Evolutionary conservation across 441 rosid genomes (phyloP), one percentile per base, ranked within the genome.

Genomic region (Erodium trifolium): DNA sequence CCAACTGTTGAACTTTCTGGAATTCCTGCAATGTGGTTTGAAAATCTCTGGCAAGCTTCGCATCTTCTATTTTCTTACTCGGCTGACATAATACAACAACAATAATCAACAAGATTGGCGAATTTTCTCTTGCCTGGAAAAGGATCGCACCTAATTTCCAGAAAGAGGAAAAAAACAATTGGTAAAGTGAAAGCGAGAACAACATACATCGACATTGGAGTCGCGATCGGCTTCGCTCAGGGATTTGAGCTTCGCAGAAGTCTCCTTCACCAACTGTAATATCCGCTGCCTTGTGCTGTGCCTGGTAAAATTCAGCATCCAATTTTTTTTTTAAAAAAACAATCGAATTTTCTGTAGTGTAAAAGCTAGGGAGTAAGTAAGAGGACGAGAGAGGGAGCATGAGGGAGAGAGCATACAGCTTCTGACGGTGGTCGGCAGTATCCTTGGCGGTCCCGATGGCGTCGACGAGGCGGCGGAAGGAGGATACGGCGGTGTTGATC

Each of bases 11-110:
- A 55, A 78, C 86, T 78, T 84, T 84, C 84, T 87, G 90, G 68
- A 85, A 86, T 70, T 86, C 87, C 72, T 84, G 88, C 70, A 84
- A 76, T 0, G 85, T 80, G 2, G 59, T 79, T 67, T 87, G 93
- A 63, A 86, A 87, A 81, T 86, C 93, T 69, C 83, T 82, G 0
- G 93, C 90, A 29, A 87, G 85, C 83, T 85, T 87, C 12, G 90
- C 93, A 77, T 87, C 90, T 77, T 84, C 93, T 10, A 87, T 70
- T 69, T 80, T 87, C 81, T 84, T 87, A 72, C 83, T 81, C 6
- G 85, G 63, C 93, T 86, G 68, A 37, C 47, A 41, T 11, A 41
- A 41, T 41, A 11, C 47, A 41, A 41, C 47, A 41, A 41, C 47
- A 41, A 41, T 7, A 41, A 8, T 41, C 12, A 41, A 31, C 34